Percentiles rank a stretch among this genome's conserved stretches.
phyloP scores from a whole-genome alignment of 768 basidiomycete species.

The Suillus plorans region DNA sequence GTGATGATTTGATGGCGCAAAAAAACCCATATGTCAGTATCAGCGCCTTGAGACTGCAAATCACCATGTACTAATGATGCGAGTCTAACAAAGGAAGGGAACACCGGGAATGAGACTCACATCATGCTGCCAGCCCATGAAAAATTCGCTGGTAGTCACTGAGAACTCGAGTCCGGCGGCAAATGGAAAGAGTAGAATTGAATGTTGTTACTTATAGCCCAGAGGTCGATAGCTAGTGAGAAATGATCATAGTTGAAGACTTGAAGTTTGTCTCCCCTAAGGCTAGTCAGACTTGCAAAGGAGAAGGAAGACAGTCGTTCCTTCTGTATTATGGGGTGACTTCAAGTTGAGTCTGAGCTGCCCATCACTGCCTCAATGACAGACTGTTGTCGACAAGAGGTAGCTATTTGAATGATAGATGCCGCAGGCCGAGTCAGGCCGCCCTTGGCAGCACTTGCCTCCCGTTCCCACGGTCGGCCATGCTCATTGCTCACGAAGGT shows the following conservation, averaged over 20 bases:
- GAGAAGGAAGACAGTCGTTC: too few species aligned
- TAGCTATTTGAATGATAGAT: too few species aligned
- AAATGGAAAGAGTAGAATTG: neutral
- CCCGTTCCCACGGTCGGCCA: too few species aligned
- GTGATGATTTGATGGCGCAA: neutral
- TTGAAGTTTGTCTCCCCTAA: neutral
- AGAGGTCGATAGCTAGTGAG: neutral
- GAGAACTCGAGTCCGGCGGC: neutral
- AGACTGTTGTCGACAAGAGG: too few species aligned
- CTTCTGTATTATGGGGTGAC: conserved; percentile 21
- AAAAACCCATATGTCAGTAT: neutral
- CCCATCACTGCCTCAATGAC: too few species aligned
- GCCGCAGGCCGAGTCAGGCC: too few species aligned
- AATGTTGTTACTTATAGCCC: neutral
- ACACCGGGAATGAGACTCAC: neutral
- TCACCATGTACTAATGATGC: neutral
- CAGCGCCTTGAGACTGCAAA: neutral
- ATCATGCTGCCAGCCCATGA: neutral
- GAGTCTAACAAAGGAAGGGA: too few species aligned
- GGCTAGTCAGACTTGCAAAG: too few species aligned
- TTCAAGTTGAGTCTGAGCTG: neutral
- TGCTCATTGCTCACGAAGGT: too few species aligned
- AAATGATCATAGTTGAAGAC: too few species aligned
- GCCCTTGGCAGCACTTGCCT: too few species aligned
- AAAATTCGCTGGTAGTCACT: neutral